Percentiles rank a stretch among this genome's conserved stretches.
phyloP scores from a whole-genome alignment of 805 yeast genomes.

The Nakazawaea wyomingensis region DNA sequence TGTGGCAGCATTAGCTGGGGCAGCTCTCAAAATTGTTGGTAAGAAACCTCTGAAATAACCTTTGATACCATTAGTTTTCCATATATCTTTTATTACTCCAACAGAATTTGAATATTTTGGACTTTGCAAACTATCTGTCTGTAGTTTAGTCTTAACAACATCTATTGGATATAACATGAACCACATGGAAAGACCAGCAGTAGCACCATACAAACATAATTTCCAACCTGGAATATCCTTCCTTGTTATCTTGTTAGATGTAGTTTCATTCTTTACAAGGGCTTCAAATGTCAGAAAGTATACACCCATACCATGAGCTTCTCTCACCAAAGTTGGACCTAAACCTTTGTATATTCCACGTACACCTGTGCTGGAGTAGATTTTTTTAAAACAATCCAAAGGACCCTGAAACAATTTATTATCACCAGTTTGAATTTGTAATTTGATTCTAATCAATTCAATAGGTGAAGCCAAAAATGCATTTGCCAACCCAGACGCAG shows the following conservation, averaged over 20 bases:
- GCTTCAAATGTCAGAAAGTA: conserved; percentile 92
- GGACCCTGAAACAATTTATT: conserved; percentile 64
- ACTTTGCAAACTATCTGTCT: conserved; percentile 50
- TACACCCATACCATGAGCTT: conserved; percentile 81
- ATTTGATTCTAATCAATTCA: conserved; percentile 89
- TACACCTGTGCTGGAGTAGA: conserved; percentile 50
- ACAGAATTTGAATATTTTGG: conserved; percentile 56
- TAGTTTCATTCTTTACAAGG: conserved; percentile 62
- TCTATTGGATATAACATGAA: conserved; percentile 80
- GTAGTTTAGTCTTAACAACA: conserved; percentile 85
- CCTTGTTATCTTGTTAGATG: conserved; percentile 42
- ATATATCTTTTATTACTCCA: conserved; percentile 55
- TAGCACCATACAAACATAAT: conserved; percentile 82
- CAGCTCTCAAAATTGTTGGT: conserved; percentile 93
- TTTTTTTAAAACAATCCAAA: conserved; percentile 57
- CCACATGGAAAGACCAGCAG: conserved; percentile 92
- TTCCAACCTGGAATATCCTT: conserved; percentile 83
- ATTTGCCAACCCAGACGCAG: conserved; percentile 89
- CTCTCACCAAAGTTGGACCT: conserved; percentile 77
- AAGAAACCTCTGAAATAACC: conserved; percentile 89
- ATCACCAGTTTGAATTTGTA: conserved; percentile 76
- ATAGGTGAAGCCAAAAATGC: conserved; percentile 89
- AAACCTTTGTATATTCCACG: conserved; percentile 74
- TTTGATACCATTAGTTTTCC: conserved; percentile 52
- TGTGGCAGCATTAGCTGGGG: conserved; percentile 97